These are phyloP conservation scores for Sarcodon aspratus DNA, from an alignment of 768 basidiomycete species.

Conservation along the genomic window DNA sequence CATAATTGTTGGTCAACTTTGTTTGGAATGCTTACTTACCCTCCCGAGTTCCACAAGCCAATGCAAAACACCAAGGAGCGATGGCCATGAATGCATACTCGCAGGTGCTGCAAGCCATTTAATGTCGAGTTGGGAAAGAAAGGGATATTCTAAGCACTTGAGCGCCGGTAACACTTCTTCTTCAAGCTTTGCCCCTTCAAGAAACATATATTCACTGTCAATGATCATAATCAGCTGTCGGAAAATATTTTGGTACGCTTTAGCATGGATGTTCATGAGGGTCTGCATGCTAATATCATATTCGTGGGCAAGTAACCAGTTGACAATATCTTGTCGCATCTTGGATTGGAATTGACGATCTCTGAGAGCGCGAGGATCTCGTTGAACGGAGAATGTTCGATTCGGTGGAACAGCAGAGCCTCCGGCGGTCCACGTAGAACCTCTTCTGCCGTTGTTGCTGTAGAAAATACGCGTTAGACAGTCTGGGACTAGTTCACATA, in stretches of 20 bases:
- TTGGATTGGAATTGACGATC: conserved; percentile 62
- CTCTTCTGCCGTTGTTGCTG: conserved; percentile 56
- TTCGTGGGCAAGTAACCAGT: conserved; percentile 54
- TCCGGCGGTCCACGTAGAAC: conserved; percentile 61
- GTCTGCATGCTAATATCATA: conserved; percentile 60
- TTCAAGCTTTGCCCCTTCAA: conserved; percentile 48
- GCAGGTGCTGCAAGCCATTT: conserved; percentile 86
- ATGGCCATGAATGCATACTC: conserved; percentile 87
- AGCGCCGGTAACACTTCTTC: conserved; percentile 76
- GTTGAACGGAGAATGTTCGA: conserved; percentile 39
- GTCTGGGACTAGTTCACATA: neutral
- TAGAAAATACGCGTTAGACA: neutral
- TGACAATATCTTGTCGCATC: conserved; percentile 68
- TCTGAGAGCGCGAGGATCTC: conserved; percentile 72
- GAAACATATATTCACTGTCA: conserved; percentile 59
- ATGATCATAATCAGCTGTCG: conserved; percentile 60
- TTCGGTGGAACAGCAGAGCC: conserved; percentile 33
- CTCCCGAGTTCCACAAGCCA: conserved; percentile 86
- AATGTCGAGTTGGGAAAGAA: conserved; percentile 63
- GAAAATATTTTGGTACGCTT: conserved; percentile 82
- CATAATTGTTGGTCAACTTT: neutral
- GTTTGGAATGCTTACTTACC: conserved; percentile 31
- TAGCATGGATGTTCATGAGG: conserved; percentile 68
- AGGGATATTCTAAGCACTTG: conserved; percentile 74
- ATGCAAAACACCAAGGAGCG: conserved; percentile 76